These are phyloP conservation scores for Hypoxylon sp. DNA, from an alignment of 2,329 filamentous ascomycete species.

Conservation along the genomic window DNA sequence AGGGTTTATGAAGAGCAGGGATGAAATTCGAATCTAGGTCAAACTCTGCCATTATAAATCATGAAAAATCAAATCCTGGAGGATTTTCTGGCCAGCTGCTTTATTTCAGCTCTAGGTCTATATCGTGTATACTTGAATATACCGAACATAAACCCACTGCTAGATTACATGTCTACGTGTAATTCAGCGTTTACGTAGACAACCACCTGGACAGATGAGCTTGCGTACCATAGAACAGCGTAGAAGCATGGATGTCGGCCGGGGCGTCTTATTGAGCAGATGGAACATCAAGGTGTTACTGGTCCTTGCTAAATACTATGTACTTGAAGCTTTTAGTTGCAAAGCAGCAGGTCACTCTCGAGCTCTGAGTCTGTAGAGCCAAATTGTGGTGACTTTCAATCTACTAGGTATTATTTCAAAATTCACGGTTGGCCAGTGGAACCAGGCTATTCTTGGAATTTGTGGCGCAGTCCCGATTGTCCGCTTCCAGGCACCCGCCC, in stretches of 20 bases:
- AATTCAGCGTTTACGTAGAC: not conserved
- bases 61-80: slow-evolving; percentile 19
- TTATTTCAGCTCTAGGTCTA: slow-evolving; percentile 19
- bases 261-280: not conserved
- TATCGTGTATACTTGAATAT: slow-evolving; percentile 5
- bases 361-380: not conserved
- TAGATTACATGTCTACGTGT: not conserved
- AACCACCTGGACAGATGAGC: not conserved
- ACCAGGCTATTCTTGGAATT: not conserved
- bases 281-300: not conserved
- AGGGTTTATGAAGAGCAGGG: slow-evolving; percentile 87
- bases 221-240: not conserved
- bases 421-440: not conserved
- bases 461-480: slow-evolving; percentile 19
- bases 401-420: too few relatives aligned
- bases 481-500: slow-evolving; percentile 9
- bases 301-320: not conserved
- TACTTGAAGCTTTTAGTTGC: slow-evolving; percentile 1
- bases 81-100: slow-evolving; percentile 21
- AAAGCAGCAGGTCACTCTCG: not conserved
- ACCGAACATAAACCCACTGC: slow-evolving; percentile 2
- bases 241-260: not conserved
- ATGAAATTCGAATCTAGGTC: slow-evolving; percentile 75
- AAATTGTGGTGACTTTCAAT: slow-evolving; percentile 2
- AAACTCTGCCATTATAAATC: slow-evolving; percentile 70